phyloP scores from a whole-genome alignment of 805 yeast species.

The Torulaspora gathmanii region DNA sequence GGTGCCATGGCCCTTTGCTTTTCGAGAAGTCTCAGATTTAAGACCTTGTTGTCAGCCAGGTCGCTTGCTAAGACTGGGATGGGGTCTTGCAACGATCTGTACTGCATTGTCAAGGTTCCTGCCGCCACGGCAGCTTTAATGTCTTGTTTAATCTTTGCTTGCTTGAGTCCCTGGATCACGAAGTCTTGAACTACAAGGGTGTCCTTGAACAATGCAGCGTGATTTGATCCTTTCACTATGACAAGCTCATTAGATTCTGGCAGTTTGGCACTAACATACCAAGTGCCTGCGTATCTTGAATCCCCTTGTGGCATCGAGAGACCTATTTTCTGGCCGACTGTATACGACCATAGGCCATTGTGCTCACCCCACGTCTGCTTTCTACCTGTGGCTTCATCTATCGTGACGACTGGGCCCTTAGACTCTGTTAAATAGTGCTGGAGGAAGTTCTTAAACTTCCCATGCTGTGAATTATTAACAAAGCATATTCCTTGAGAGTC shows the following conservation, averaged over 20 bases:
- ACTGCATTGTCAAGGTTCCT: slow-evolving; percentile 48
- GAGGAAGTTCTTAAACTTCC: slow-evolving; percentile 65
- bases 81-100: slow-evolving; percentile 68
- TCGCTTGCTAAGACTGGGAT: slow-evolving; percentile 34
- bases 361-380: slow-evolving; percentile 79
- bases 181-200: slow-evolving; percentile 41
- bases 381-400: slow-evolving; percentile 42
- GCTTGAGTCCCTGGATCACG: slow-evolving; percentile 16
- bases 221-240: slow-evolving; percentile 67
- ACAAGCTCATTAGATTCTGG: slow-evolving; percentile 63
- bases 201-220: slow-evolving; percentile 49
- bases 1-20: slow-evolving; percentile 75
- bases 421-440: slow-evolving; percentile 65
- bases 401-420: slow-evolving; percentile 72
- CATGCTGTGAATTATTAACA: slow-evolving; percentile 58
- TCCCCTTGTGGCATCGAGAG: slow-evolving; percentile 87
- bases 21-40: slow-evolving; percentile 39
- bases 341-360: slow-evolving; percentile 88
- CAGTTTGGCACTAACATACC: slow-evolving; percentile 81
- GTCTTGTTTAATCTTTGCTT: background rate
- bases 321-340: slow-evolving; percentile 77
- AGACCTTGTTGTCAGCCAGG: slow-evolving; percentile 14
- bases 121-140: slow-evolving; percentile 5
- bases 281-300: slow-evolving; percentile 65
- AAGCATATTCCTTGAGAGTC: slow-evolving; percentile 96